phyloP scores from a whole-genome alignment of 345 rosid genomes.

The Citrus unshiu region DNA sequence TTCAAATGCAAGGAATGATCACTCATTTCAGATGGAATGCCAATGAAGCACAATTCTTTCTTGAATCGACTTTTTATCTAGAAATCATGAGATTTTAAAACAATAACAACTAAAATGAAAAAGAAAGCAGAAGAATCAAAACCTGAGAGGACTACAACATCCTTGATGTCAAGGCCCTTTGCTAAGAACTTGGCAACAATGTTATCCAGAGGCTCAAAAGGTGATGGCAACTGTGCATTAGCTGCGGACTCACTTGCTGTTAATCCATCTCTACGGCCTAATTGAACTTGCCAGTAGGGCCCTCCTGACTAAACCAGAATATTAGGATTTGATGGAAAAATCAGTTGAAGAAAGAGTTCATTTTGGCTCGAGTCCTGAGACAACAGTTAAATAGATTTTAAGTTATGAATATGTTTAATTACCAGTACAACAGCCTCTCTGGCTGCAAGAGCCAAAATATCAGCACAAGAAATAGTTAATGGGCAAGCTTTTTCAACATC shows the following conservation, averaged over 20 bases:
- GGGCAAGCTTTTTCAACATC: constrained; percentile 72
- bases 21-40: neutral
- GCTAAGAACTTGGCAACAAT: constrained; percentile 68
- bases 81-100: neutral
- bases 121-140: neutral
- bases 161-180: constrained; percentile 81
- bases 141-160: constrained; percentile 93
- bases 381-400: neutral
- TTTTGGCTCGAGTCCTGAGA: neutral
- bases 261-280: constrained; percentile 66
- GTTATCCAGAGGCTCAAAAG: constrained; percentile 58
- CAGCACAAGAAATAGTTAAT: constrained; percentile 65
- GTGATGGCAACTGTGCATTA: constrained; percentile 65
- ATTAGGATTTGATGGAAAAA: neutral
- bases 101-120: neutral
- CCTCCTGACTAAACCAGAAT: constrained; percentile 58
- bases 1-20: neutral
- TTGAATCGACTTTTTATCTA: neutral
- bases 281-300: constrained; percentile 55
- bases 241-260: constrained; percentile 70
- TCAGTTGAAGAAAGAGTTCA: neutral
- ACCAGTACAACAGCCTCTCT: constrained; percentile 68
- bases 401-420: constrained; percentile 11
- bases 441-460: constrained; percentile 77
- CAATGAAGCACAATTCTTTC: neutral